Evolutionary conservation across 1,139 yeast species (phyloP).

Genomic region (Yamadazyma oceani): DNA sequence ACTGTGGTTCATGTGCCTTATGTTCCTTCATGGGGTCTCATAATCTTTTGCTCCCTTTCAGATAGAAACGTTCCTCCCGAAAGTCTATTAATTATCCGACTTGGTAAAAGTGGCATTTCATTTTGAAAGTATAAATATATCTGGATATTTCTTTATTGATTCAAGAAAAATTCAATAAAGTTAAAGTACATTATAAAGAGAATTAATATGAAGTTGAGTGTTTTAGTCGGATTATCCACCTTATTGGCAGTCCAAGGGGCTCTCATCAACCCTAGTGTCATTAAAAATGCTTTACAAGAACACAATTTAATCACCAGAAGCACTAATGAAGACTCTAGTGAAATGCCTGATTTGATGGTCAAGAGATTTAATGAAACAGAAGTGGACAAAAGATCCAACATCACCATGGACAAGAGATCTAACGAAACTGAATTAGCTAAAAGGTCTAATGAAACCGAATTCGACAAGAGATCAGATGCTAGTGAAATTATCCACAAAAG

Average conservation of each 20-base stretch:
- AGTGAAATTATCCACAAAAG: no score
- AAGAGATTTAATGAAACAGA: background rate
- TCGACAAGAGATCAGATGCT: background rate
- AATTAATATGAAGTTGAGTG: background rate
- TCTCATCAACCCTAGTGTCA: background rate
- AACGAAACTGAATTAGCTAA: conserved; percentile 1
- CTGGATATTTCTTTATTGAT: no score
- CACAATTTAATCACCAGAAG: background rate
- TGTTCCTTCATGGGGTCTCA: no score
- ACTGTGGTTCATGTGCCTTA: no score
- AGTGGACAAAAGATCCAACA: background rate
- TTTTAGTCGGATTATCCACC: conserved; percentile 1
- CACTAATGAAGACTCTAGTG: background rate
- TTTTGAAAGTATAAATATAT: no score
- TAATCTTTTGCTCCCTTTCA: no score
- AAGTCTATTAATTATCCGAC: no score
- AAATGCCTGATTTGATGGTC: background rate
- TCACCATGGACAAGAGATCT: background rate
- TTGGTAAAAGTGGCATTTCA: no score
- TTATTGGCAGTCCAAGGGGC: conserved; percentile 1
- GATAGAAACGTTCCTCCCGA: no score
- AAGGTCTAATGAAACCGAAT: background rate
- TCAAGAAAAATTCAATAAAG: no score
- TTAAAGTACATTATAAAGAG: no score
- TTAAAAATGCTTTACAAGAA: background rate